Base-by-base conservation (phyloP, 1,284 basidiomycete species). In the Trametes polyzona region DNA sequence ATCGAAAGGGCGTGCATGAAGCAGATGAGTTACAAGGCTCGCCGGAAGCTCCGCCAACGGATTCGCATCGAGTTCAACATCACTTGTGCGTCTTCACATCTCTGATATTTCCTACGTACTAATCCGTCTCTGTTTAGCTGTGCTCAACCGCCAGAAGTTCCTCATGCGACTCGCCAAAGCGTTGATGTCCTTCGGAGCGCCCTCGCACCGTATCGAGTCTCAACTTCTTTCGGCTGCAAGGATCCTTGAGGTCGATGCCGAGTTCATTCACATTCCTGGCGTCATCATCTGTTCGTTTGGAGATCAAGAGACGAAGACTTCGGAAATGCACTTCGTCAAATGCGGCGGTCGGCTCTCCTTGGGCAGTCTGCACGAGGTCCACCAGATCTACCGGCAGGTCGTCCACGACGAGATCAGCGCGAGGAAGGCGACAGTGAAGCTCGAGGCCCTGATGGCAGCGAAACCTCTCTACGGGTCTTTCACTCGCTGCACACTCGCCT, bases 331-430 rank as follows among this genome's bases (percentile, higher is more conserved):
- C 69, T 92, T 94, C 68, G 78, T 94, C 68, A 91, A 90, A 68
- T 86, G 85, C 57, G 73, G 77, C 35, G 87, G 90, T n/a, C 81
- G 86, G 40, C 84, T 94, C 40, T 82, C 87, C 36, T 82, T 94
- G 6, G 90, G 90, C 19, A 83, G 83, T 56, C 80, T 94, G 11
- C 90, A 93, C 70, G 82, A 86, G 54, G 86, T 92, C 0, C 92
- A 93, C 69, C 66, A 80, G 33, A 81, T 93, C 62, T 95, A 94
- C 69, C 84, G 90, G 39, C 72, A 78, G 10, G 92, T 95, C 37
- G 84, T 95, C 11, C 92, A 93, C 69, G 92, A 94, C 69, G 89
- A 94, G 72, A 83, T 92, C 63, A 88, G 88, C 54, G 92, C 92
- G 16, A 84, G 81, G 57, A 80, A 83, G 54, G 93, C 90, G 4